A percentile compares a stretch with the other conserved stretches of the same genome.
Evolutionary conservation across 1,139 yeast genomes (phyloP).

Genomic region (Pichia sp.): DNA sequence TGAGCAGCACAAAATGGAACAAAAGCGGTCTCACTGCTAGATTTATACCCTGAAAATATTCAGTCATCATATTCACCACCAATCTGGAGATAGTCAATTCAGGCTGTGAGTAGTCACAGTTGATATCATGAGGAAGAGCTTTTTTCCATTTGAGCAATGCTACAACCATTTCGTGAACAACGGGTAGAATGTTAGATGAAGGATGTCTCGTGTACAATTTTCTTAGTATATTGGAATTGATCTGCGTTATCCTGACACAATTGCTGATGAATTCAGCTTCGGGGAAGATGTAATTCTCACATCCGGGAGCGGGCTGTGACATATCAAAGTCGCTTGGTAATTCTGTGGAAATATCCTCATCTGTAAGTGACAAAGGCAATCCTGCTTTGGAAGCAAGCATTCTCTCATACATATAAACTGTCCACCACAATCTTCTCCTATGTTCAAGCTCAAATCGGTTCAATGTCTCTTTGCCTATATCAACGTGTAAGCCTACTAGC

Average conservation of each 20-base stretch:
- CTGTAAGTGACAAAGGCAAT: constrained; percentile 71
- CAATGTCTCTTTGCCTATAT: constrained; percentile 63
- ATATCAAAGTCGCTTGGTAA: constrained; percentile 69
- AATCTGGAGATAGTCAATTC: constrained; percentile 60
- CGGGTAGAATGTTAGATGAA: constrained; percentile 66
- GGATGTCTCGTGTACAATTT: constrained; percentile 76
- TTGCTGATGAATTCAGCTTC: constrained; percentile 75
- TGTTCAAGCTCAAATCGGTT: constrained; percentile 71
- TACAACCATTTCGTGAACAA: constrained; percentile 66
- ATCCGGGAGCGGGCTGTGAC: constrained; percentile 50
- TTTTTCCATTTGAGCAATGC: constrained; percentile 69
- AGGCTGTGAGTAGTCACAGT: constrained; percentile 56
- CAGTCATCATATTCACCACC: constrained; percentile 76
- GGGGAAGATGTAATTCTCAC: constrained; percentile 71
- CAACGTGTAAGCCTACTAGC: constrained; percentile 79
- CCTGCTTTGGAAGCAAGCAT: constrained; percentile 87
- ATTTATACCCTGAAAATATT: constrained; percentile 81
- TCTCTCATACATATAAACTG: constrained; percentile 83
- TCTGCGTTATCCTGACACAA: constrained; percentile 77
- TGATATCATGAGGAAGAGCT: constrained; percentile 57
- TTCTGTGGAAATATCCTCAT: constrained; percentile 72
- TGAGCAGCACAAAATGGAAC: constrained; percentile 73
- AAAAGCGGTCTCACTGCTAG: constrained; percentile 76
- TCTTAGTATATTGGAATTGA: constrained; percentile 69
- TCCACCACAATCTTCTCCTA: constrained; percentile 85